phyloP scores from a whole-genome alignment of 2,329 filamentous ascomycete genomes.

The Hirsutella minnesotensis region DNA sequence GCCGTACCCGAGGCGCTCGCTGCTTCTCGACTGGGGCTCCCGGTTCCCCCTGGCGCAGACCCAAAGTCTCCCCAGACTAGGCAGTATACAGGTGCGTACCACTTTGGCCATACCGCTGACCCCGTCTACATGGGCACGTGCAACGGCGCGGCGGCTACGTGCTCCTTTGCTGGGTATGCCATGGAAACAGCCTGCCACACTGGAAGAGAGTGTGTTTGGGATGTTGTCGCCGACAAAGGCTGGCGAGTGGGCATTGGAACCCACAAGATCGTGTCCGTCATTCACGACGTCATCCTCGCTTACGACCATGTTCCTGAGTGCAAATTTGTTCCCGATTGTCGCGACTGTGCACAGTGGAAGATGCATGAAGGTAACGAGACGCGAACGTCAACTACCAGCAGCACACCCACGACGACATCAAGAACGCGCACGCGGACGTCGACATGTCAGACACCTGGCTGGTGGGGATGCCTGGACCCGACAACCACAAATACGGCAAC shows the following conservation, averaged over 20 bases:
- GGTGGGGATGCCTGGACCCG: constrained; percentile 74
- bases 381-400: constrained; percentile 52
- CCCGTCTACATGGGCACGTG: constrained; percentile 90
- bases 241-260: constrained; percentile 88
- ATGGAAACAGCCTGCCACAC: constrained; percentile 90
- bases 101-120: constrained; percentile 93
- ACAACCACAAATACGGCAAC: constrained; percentile 33
- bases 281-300: constrained; percentile 72
- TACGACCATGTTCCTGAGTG: constrained; percentile 77
- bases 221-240: constrained; percentile 81
- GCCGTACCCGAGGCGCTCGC: constrained; percentile 85
- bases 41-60: constrained; percentile 68
- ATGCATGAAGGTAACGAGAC: constrained; percentile 89
- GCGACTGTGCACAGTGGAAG: constrained; percentile 88
- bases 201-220: constrained; percentile 78
- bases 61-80: constrained; percentile 59
- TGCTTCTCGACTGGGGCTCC: constrained; percentile 72
- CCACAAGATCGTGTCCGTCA: constrained; percentile 81
- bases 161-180: constrained; percentile 85
- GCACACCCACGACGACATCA: constrained; percentile 38
- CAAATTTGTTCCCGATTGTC: constrained; percentile 63
- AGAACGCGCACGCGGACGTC: constrained; percentile 67
- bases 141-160: constrained; percentile 79
- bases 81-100: constrained; percentile 64
- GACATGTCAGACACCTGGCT: constrained; percentile 84